Conservation (phyloP, 2,329 filamentous ascomycete species). For the Tothia fuscella region DNA sequence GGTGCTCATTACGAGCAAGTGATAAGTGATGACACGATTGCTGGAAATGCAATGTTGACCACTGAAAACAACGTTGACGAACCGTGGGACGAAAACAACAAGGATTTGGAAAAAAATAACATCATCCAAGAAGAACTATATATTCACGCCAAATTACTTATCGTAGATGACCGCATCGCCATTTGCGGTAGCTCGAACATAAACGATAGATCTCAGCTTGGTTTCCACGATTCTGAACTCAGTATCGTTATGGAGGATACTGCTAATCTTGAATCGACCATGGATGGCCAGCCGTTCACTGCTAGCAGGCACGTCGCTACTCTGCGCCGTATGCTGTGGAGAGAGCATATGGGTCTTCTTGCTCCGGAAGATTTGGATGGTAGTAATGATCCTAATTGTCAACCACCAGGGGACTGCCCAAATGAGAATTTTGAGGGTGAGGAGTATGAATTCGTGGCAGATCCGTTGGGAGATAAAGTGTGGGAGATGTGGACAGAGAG, state of each 20-base stretch:
- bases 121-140: slow-evolving; percentile 96
- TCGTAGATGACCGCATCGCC: slow-evolving; percentile 75
- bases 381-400: slow-evolving; percentile 59
- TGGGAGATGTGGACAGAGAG: slow-evolving; percentile 55
- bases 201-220: slow-evolving; percentile 81
- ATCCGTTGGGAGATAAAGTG: slow-evolving; percentile 46
- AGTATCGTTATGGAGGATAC: slow-evolving; percentile 83
- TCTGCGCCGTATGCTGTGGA: slow-evolving; percentile 71
- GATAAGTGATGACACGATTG: slow-evolving; percentile 51
- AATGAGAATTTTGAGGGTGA: slow-evolving; percentile 68
- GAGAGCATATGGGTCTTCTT: slow-evolving; percentile 78
- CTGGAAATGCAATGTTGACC: slow-evolving; percentile 72
- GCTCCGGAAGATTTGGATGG: slow-evolving; percentile 59
- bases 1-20: slow-evolving; percentile 27
- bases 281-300: slow-evolving; percentile 67
- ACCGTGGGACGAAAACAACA: slow-evolving; percentile 58
- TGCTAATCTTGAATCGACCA: slow-evolving; percentile 54
- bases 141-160: slow-evolving; percentile 82
- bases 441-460: slow-evolving; percentile 47
- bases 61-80: slow-evolving; percentile 54
- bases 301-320: slow-evolving; percentile 75
- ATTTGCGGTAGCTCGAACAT: slow-evolving; percentile 83
- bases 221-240: slow-evolving; percentile 82
- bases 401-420: slow-evolving; percentile 55
- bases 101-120: slow-evolving; percentile 67